Evolutionary conservation across 768 basidiomycete species (phyloP), one percentile per base, ranked within the genome.

Genomic region (Lactifluus pinguis): DNA sequence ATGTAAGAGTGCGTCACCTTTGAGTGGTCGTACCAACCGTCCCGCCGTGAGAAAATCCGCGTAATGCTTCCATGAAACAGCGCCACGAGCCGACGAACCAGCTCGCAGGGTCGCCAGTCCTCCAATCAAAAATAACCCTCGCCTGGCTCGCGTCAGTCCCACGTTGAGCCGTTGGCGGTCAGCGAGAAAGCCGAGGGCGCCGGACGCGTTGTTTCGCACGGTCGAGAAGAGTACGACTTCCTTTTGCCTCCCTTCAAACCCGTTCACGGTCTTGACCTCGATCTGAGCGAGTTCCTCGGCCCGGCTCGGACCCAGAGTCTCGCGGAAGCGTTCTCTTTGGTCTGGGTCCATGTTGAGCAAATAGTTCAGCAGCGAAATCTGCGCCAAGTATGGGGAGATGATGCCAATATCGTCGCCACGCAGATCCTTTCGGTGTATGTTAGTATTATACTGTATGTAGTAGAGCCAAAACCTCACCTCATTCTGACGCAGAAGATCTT

Each of bases 161-260:
- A 97, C 94, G 71, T 97, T 97, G 57, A 95, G 76, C 66, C 94
- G 72, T 63, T 93, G 76, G 67, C 85, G 78, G 73, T 97, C 93
- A 21, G 87, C 90, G 25, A 97, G 77, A 73, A 97, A 97, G 0
- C 94, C 94, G 67, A 97, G 91, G 59, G 83, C 77, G 10, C 92
- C 91, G 1, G 72, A 73, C 2, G 76, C 67, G 68, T 97, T 97
- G 70, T 88, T 89, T 55, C 94, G 80, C 52, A 94, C 92, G 3
- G 92, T 94, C 45, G 89, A 92, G 71, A 97, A 94, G 47, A 97
- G 79, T 64, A 97, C 89, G 45, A 95, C 83, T 34, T 92, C 87
- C 74, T 95, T 95, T 75, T 97, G 92, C 49, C 92, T 80, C 13
- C 93, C 93, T 72, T 97, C 92, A 71, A 95, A 97, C 19, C 93